Conservation (phyloP, 768 basidiomycete genomes). For the Amanita inopinata region DNA sequence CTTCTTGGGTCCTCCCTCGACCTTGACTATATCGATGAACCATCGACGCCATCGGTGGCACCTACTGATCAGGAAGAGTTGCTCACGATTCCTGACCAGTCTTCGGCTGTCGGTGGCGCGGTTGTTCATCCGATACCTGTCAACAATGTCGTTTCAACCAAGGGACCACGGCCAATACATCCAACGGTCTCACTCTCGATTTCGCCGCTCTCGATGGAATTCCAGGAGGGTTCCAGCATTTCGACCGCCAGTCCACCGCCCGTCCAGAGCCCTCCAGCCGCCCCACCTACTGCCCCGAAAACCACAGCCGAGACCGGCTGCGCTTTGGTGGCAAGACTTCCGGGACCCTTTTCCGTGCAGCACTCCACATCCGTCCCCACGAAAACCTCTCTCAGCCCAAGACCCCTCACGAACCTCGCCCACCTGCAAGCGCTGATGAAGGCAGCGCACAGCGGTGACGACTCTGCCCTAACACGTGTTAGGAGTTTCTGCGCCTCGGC, state of each 20-base stretch:
- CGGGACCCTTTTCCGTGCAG: neutral
- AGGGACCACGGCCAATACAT: neutral
- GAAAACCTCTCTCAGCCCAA: neutral
- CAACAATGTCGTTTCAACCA: too few species aligned
- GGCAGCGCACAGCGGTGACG: constrained; percentile 2
- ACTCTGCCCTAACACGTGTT: neutral
- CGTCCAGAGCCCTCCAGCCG: neutral
- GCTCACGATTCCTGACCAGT: constrained; percentile 34
- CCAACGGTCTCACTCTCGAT: neutral
- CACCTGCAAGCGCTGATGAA: constrained; percentile 1
- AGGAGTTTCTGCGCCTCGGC: neutral
- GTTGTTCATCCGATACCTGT: neutral
- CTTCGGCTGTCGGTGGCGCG: constrained; percentile 20
- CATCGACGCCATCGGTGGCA: neutral
- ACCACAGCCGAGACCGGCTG: neutral
- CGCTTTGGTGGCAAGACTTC: too few species aligned
- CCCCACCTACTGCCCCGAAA: neutral
- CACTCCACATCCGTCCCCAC: neutral
- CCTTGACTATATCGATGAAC: neutral
- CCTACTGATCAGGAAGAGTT: neutral
- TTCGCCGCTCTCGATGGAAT: neutral
- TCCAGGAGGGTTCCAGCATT: neutral
- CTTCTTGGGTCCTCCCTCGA: constrained; percentile 3
- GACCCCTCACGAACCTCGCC: neutral
- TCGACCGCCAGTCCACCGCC: neutral